Percentiles rank a stretch among this genome's conserved stretches.
These are phyloP conservation scores for Penicillium sp. DNA, from an alignment of 2,329 filamentous ascomycete species.

Conservation along the genomic window DNA sequence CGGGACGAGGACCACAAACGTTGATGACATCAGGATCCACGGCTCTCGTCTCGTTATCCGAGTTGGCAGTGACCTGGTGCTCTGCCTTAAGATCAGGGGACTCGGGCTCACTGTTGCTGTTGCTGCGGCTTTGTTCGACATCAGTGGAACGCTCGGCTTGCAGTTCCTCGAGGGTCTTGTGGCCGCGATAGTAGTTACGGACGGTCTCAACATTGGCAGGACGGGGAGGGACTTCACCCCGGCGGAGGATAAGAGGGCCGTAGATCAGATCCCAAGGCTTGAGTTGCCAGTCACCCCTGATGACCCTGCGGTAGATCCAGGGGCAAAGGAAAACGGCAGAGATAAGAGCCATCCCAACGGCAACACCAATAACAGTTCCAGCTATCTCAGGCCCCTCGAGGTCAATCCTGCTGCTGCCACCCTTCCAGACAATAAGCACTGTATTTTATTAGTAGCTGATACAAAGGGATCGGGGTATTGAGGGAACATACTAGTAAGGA, in stretches of 20 bases:
- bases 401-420: background rate
- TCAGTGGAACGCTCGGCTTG: background rate
- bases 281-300: background rate
- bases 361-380: background rate
- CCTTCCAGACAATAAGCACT: slow-evolving; percentile 3
- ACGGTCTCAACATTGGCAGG: background rate
- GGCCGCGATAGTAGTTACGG: background rate
- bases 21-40: background rate
- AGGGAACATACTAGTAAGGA: background rate
- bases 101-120: background rate
- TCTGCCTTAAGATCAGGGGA: background rate
- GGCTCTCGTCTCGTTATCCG: background rate
- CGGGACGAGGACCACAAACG: background rate
- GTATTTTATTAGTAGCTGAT: background rate
- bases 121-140: background rate
- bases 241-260: background rate
- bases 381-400: background rate
- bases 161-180: background rate
- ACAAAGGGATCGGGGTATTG: background rate
- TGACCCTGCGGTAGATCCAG: background rate
- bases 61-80: background rate
- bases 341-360: background rate
- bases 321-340: background rate
- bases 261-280: background rate
- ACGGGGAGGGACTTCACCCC: background rate